Base-by-base conservation (phyloP, 163 green algal species). In the Prototheca cutis region DNA sequence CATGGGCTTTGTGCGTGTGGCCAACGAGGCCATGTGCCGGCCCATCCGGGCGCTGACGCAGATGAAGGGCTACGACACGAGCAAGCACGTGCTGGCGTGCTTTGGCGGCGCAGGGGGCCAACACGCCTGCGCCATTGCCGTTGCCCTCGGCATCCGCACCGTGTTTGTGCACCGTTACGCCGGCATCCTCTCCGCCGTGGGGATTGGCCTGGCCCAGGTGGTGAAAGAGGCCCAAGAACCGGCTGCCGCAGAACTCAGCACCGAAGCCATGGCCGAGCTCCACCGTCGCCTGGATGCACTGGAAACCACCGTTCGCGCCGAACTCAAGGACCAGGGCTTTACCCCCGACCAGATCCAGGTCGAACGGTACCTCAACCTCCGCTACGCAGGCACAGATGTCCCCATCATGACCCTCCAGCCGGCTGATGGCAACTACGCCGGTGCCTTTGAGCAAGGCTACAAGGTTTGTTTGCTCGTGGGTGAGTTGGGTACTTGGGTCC, bases 31-130 rank as follows among this genome's bases (percentile, higher is more conserved):
- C 10, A 98, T 98, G 91, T 96, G 87, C 71, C 76, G 91, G 3
- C 90, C 91, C 49, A 97, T 98, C 54, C 70, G 89, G 5, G 83
- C 88, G n/a, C 75, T 94, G 3, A 94, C 88, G 0, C 84, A 94
- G 59, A 90, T 88, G 79, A 83, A 80, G 68, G 90, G 91, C 3
- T 91, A 95, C 67, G 89, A 98, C 62, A 80, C 88, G 18, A 77
- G 82, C 19, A 61, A 71, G 23, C 90, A 99, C 61, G 80, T 91
- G 51, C 81, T 99, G 8, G 83, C 89, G 8, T 95, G 83, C 67
- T 99, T 99, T 70, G 93, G 93, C 3, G 93, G 93, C 25, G 93
- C 93, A 24, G 93, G 93, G 7, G 89, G 83, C 13, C 93, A 99
- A 79, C 93, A 99, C 59, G 93, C 90, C 0, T 99, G 93, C 66